Percentiles rank a stretch among this genome's conserved stretches.
phyloP scores from a whole-genome alignment of 2,329 filamentous ascomycete species.

The Grosmannia penicillata region DNA sequence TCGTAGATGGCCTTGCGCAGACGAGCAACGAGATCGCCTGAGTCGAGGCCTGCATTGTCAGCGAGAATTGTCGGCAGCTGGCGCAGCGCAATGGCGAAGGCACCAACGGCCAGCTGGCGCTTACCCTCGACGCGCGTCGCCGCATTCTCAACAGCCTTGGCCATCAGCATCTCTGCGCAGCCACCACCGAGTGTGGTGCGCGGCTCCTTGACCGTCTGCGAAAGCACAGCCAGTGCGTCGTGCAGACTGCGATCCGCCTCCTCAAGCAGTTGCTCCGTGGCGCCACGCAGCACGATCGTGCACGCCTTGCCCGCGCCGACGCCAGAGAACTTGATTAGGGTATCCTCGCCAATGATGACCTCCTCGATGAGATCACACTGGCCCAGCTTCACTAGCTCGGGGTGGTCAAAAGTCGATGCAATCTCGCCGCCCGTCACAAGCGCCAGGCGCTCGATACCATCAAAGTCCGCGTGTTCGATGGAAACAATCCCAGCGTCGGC shows the following conservation, averaged over 20 bases:
- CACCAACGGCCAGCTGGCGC: constrained; percentile 83
- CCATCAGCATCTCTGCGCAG: constrained; percentile 98
- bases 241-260: constrained; percentile 93
- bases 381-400: constrained; percentile 90
- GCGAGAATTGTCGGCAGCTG: constrained; percentile 94
- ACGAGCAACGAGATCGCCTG: constrained; percentile 80
- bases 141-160: constrained; percentile 87
- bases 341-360: constrained; percentile 96
- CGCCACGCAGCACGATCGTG: constrained; percentile 90
- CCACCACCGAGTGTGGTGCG: constrained; percentile 89
- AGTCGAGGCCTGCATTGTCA: constrained; percentile 94
- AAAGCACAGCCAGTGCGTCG: constrained; percentile 89
- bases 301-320: constrained; percentile 88
- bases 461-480: constrained; percentile 97
- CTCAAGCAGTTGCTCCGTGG: constrained; percentile 91
- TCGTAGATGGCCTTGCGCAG: constrained; percentile 91
- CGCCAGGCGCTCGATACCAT: constrained; percentile 88
- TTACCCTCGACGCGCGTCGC: constrained; percentile 93
- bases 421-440: constrained; percentile 96
- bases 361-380: constrained; percentile 94
- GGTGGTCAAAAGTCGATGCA: constrained; percentile 93
- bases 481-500: constrained; percentile 95
- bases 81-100: constrained; percentile 76
- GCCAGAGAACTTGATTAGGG: constrained; percentile 91
- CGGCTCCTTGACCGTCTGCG: constrained; percentile 90